A percentile compares a stretch with the other conserved stretches of the same genome.
Conservation (phyloP, 768 basidiomycete genomes). For the Lactifluus volemus region DNA sequence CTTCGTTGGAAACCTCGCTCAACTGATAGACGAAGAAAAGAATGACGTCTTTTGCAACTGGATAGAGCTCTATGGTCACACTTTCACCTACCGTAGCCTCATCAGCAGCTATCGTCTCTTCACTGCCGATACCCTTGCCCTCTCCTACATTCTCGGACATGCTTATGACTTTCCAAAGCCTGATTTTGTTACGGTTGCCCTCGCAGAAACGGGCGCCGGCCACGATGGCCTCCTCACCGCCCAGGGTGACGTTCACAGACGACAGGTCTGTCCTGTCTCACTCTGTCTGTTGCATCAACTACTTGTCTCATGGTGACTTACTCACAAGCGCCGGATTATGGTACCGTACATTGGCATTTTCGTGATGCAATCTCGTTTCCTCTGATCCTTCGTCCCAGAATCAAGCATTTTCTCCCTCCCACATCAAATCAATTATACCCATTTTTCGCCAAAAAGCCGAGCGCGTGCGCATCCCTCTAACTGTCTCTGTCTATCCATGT, state of each 20-base stretch:
- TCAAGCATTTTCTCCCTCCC: constrained; percentile 43
- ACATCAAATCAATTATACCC: constrained; percentile 43
- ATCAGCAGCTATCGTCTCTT: constrained; percentile 44
- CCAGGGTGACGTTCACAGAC: constrained; percentile 47
- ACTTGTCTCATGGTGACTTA: neutral
- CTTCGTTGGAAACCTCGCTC: constrained; percentile 44
- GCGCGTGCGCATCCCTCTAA: constrained; percentile 27
- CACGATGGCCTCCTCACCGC: constrained; percentile 41
- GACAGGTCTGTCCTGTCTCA: constrained; percentile 34
- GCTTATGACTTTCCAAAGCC: constrained; percentile 57
- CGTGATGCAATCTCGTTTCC: constrained; percentile 16
- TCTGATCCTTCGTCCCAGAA: constrained; percentile 27
- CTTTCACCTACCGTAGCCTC: constrained; percentile 46
- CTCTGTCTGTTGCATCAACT: neutral
- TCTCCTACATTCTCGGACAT: constrained; percentile 48
- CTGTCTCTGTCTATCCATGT: neutral
- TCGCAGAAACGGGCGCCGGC: constrained; percentile 45
- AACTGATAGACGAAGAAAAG: constrained; percentile 54
- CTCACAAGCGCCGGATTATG: constrained; percentile 39
- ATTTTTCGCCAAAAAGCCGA: constrained; percentile 55
- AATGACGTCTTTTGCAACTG: constrained; percentile 39
- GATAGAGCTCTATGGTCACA: constrained; percentile 38
- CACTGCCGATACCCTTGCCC: constrained; percentile 49
- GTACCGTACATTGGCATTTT: constrained; percentile 28
- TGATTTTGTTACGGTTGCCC: constrained; percentile 42